Conservation (phyloP, 73 alveolate genomes). For the Blepharisma stoltei region DNA sequence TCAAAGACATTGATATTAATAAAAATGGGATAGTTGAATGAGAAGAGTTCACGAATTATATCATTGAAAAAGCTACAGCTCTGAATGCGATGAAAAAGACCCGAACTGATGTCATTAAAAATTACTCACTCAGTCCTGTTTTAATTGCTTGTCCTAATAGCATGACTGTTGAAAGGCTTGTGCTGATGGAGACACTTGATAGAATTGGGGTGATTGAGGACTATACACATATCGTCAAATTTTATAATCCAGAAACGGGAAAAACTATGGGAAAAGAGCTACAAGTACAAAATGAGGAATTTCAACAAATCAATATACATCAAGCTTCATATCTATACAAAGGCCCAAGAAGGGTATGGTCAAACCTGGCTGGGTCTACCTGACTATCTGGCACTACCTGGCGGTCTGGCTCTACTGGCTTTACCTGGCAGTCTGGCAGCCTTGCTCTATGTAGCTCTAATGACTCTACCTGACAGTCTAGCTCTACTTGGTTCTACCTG, state of each 20-base stretch:
- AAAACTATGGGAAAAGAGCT: constrained; percentile 58
- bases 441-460: too few species aligned
- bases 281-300: constrained; percentile 46
- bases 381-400: too few species aligned
- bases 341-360: too few species aligned
- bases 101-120: constrained; percentile 61
- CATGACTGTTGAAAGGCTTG: constrained; percentile 33
- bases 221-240: constrained; percentile 60
- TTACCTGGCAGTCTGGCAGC: too few species aligned
- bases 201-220: constrained; percentile 73
- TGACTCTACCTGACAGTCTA: too few species aligned
- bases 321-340: too few species aligned
- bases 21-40: constrained; percentile 64
- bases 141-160: too few species aligned
- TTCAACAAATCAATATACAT: constrained; percentile 29
- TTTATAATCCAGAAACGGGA: constrained; percentile 68
- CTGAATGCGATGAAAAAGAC: constrained; percentile 48
- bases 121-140: constrained; percentile 24
- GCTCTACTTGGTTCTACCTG: too few species aligned
- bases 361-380: too few species aligned
- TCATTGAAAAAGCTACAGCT: constrained; percentile 69
- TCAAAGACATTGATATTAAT: constrained; percentile 65
- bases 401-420: too few species aligned
- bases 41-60: constrained; percentile 75
- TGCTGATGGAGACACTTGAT: constrained; percentile 57